These are phyloP conservation scores for Starmera caribaea DNA, from an alignment of 805 yeast genomes.

Conservation along the genomic window DNA sequence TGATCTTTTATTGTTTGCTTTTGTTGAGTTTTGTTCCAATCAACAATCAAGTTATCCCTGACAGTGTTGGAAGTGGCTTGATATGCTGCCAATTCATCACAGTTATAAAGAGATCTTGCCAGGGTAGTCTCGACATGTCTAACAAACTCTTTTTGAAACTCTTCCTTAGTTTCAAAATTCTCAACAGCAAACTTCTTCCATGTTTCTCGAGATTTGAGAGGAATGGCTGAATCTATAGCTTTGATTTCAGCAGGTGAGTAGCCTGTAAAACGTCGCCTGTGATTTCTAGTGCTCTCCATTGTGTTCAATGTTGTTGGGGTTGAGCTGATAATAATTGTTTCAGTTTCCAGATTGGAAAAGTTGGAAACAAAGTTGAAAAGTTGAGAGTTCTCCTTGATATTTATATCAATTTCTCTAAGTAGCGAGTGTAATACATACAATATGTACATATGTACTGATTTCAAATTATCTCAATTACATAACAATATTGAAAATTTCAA, in stretches of 20 bases:
- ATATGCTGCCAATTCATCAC: constrained; percentile 88
- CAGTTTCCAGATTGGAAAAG: not conserved
- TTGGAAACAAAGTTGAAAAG: too few relatives aligned
- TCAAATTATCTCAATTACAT: too few relatives aligned
- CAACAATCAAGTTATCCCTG: constrained; percentile 69
- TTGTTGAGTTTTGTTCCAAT: constrained; percentile 93
- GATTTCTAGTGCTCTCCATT: constrained; percentile 11
- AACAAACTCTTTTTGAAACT: constrained; percentile 61
- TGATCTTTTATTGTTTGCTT: constrained; percentile 74
- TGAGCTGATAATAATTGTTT: not conserved
- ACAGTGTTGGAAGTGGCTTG: constrained; percentile 77
- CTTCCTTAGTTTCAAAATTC: constrained; percentile 36
- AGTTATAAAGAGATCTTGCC: constrained; percentile 87
- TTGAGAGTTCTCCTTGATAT: too few relatives aligned
- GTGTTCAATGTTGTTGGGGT: not conserved
- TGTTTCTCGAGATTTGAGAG: constrained; percentile 61
- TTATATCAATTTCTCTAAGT: too few relatives aligned
- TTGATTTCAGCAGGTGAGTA: constrained; percentile 85
- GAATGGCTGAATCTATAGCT: constrained; percentile 73
- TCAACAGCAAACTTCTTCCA: constrained; percentile 66
- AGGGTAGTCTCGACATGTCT: constrained; percentile 84
- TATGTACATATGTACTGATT: too few relatives aligned
- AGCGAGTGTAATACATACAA: too few relatives aligned
- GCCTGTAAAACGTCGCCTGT: constrained; percentile 78
- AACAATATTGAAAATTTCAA: too few relatives aligned